Base-by-base conservation (phyloP, 352 stramenopile species). In the Discostella stelligera region DNA sequence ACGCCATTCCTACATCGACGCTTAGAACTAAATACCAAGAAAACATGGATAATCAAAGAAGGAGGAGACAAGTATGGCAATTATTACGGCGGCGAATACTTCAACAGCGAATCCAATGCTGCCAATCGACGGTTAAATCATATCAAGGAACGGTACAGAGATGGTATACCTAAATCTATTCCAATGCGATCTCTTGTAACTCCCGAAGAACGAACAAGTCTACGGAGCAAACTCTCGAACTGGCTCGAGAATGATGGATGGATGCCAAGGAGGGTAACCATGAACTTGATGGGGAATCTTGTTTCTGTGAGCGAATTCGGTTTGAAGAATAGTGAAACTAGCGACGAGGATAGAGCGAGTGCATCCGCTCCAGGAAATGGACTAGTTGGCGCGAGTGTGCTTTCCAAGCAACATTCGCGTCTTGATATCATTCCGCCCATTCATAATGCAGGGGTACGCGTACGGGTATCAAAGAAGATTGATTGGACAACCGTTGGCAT, bases 201-300 rank as follows among this genome's bases (percentile, higher is more conserved):
- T 54, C 16, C 41, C 25, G 20, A 41, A 8, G 41, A 25, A 39
- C 3, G 30, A n/a, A 41, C 65, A 32, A 21, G 0, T n/a, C 44
- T 75, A 10, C 41, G 48, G 6, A 68, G 32, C 14, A 74, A 61
- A 13, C 20, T 77, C n/a, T 54, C 25, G 11, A 41, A 23, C 10
- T 82, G 74, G 74, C 25, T 82, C 55, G 74, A 82, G 58, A 60
- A 82, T 55, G 74, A 82, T 66, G 74, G 74, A 66, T 77, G 74
- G 74, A 71, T 74, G 61, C 74, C 74, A 39, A 13, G 60, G 48
- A 72, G 49, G 37, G 23, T 82, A 16, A 58, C 66, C 2, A 72
- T 61, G 5, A 54, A 76, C 54, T 54, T 82, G 32, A 59, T 77
- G 44, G 74, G 74, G 30, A 77, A 82, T 65, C 55, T 82, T 18